Percentiles rank a stretch among this genome's conserved stretches.
Conservation (phyloP, 768 basidiomycete genomes). For the Tulasnella sp. region DNA sequence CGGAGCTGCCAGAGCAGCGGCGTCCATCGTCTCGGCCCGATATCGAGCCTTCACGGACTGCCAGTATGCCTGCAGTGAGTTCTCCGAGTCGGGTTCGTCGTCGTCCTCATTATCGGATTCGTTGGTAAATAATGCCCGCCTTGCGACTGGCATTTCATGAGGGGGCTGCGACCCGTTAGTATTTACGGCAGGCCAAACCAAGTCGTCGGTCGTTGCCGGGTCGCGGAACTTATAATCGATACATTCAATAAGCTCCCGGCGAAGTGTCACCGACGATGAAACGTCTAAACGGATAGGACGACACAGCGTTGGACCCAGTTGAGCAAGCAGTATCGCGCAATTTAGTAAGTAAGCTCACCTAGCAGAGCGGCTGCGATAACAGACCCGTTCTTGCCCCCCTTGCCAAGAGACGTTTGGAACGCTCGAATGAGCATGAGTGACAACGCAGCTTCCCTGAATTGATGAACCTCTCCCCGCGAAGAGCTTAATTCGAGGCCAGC, state of each 20-base stretch:
- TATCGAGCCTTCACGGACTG: slow-evolving; percentile 45
- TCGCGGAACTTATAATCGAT: slow-evolving; percentile 59
- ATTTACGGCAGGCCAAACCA: slow-evolving; percentile 58
- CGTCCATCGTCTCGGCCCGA: slow-evolving; percentile 29
- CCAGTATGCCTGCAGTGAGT: slow-evolving; percentile 50
- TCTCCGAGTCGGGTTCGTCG: slow-evolving; percentile 25
- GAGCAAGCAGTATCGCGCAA: not conserved
- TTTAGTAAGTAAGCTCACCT: slow-evolving; percentile 31
- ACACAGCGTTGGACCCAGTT: too few relatives aligned
- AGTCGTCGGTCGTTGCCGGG: slow-evolving; percentile 42
- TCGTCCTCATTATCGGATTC: slow-evolving; percentile 29
- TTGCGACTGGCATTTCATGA: slow-evolving; percentile 16
- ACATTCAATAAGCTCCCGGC: slow-evolving; percentile 76
- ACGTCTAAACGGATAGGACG: too few relatives aligned
- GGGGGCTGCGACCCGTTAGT: slow-evolving; percentile 34
- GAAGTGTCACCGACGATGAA: slow-evolving; percentile 65
- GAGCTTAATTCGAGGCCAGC: slow-evolving; percentile 46
- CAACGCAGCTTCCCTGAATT: slow-evolving; percentile 64
- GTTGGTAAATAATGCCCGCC: slow-evolving; percentile 1
- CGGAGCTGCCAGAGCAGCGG: slow-evolving; percentile 34
- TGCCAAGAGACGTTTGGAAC: slow-evolving; percentile 74
- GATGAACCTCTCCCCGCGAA: slow-evolving; percentile 50
- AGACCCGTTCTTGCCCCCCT: slow-evolving; percentile 39
- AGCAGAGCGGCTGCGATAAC: slow-evolving; percentile 52
- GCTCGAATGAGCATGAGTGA: slow-evolving; percentile 61